These are phyloP conservation scores for Castanospermum australe DNA, from an alignment of 306 rosid species.

Conservation along the genomic window DNA sequence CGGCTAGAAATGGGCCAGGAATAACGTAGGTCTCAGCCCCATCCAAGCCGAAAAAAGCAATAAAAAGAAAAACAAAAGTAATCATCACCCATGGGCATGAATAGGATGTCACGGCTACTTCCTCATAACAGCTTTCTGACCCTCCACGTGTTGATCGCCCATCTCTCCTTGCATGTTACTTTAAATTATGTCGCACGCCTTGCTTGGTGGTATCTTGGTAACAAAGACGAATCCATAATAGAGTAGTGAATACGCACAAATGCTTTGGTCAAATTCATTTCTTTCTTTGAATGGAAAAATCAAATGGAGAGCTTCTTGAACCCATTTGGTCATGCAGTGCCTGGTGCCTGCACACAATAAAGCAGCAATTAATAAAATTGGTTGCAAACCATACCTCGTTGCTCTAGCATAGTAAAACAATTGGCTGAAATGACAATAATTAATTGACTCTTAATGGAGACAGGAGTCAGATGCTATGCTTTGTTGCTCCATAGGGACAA, in stretches of 20 bases:
- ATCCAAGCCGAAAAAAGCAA: background rate
- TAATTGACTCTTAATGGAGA: constrained; percentile 2
- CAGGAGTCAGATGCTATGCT: background rate
- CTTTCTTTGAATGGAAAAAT: background rate
- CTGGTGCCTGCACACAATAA: background rate
- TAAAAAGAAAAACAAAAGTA: background rate
- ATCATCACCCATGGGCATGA: background rate
- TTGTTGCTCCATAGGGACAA: background rate
- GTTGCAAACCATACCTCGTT: background rate
- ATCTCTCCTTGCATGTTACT: background rate
- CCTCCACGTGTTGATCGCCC: constrained; percentile 30
- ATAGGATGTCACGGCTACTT: constrained; percentile 1
- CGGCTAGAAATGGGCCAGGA: constrained; percentile 57
- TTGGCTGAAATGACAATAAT: background rate
- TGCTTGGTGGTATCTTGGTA: background rate
- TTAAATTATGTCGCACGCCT: constrained; percentile 14
- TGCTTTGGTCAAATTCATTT: background rate
- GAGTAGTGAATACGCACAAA: background rate
- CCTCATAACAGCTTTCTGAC: background rate
- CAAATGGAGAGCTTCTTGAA: background rate
- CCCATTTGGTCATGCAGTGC: background rate
- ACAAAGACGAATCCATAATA: background rate
- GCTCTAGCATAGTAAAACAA: background rate
- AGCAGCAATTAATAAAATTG: background rate
- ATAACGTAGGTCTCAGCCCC: constrained; percentile 14